Evolutionary conservation across 768 basidiomycete species (phyloP), one percentile per base, ranked within the genome.

Genomic region (Cantharellus cinnabarinus): DNA sequence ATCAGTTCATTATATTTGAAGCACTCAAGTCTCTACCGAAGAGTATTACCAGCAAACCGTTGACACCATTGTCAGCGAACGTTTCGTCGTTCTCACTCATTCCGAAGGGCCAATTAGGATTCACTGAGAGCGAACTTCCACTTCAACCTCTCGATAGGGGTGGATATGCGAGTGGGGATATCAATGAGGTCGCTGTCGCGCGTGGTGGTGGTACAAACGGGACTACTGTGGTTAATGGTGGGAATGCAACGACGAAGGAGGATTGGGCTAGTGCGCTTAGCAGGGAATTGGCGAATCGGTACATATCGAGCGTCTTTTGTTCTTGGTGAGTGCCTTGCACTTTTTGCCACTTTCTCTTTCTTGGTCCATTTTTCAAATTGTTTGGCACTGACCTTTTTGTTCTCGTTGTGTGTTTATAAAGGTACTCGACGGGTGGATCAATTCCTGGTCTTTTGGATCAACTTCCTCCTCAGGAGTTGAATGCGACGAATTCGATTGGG

Each of bases 371-470:
- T 44, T 5, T 50, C 42, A 10, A 15, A 42, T 15, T 50, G 1
- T 4, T 20, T 40, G 40, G 42, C 44, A 38, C 42, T 10, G 15
- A 37, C 51, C 10, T 3, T 54, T 3, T 2, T 15, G 15, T 5
- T 50, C 50, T n/a, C 44, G 10, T 48, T 54, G 7, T 37, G 52
- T 37, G 7, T 10, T 10, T 54, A 5, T 10, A 4, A 38, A 86
- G 85, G 86, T 78, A 81, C 63, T 81, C 86, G 7, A 95, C 90
- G 0, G 93, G 93, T 41, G 93, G 93, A 3, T 81, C 81, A 2
- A 85, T 97, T 50, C 75, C 79, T 20, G 77, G 76, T 14, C 20
- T 89, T 42, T 70, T 93, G 2, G 76, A 83, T 29, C 78, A 79
- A 60, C 74, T 94, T 34, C 78, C 89, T 0, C 75, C 80, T 63